Conservation (phyloP, 108 stramenopile genomes). For the Mediolabrus comicus region DNA sequence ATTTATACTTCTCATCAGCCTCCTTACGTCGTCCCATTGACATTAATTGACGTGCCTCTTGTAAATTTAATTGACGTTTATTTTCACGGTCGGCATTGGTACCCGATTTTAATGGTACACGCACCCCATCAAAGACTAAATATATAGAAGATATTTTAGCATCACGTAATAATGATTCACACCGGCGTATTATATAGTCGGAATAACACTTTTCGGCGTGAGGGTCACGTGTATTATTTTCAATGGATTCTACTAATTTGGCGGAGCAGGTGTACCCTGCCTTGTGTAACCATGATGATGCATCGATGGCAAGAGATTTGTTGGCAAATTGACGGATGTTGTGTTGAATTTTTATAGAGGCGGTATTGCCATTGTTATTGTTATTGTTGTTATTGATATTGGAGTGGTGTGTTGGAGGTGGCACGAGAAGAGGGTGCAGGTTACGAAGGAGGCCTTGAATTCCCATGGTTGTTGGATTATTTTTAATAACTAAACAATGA, state of each 20-base stretch:
- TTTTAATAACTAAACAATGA: neutral
- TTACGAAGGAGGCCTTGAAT: constrained; percentile 77
- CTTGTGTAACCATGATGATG: constrained; percentile 86
- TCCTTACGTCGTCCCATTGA: constrained; percentile 42
- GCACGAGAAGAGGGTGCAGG: constrained; percentile 53
- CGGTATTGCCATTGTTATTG: neutral
- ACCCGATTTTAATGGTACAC: constrained; percentile 77
- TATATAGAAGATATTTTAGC: constrained; percentile 54
- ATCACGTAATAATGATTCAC: constrained; percentile 55
- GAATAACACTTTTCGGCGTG: constrained; percentile 50
- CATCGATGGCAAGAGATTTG: constrained; percentile 74
- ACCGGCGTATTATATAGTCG: constrained; percentile 64
- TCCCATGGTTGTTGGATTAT: constrained; percentile 78
- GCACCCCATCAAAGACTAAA: constrained; percentile 83
- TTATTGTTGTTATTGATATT: neutral
- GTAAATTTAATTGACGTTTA: constrained; percentile 54
- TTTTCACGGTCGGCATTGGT: constrained; percentile 71
- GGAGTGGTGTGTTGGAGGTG: constrained; percentile 26
- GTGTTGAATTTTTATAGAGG: constrained; percentile 25
- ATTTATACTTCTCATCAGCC: constrained; percentile 70
- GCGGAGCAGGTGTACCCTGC: constrained; percentile 81
- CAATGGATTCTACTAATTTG: constrained; percentile 67
- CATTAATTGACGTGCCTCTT: constrained; percentile 58
- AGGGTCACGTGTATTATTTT: constrained; percentile 44
- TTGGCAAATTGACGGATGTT: constrained; percentile 63